Percentiles rank a stretch among this genome's conserved stretches.
phyloP scores from a whole-genome alignment of 345 rosid genomes.

The Camelina neglecta region DNA sequence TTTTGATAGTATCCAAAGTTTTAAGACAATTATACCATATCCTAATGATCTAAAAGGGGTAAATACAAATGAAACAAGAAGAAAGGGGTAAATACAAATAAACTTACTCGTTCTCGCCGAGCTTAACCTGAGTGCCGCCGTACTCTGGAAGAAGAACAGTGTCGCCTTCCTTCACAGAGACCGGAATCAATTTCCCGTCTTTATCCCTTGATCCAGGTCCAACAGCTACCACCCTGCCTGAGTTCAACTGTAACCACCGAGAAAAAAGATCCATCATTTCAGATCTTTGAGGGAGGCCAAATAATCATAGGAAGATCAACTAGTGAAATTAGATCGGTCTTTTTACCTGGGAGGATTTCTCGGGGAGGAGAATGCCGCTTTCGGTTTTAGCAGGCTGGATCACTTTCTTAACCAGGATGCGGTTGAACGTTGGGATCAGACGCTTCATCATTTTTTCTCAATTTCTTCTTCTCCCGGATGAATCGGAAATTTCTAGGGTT shows the following conservation, averaged over 20 bases:
- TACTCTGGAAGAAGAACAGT: slow-evolving; percentile 85
- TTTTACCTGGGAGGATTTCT: slow-evolving; percentile 64
- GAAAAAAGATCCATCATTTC: background rate
- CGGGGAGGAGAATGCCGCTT: slow-evolving; percentile 81
- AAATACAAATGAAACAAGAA: no score
- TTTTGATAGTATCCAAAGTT: background rate
- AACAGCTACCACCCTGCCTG: slow-evolving; percentile 76
- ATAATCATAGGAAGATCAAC: background rate
- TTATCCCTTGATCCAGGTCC: slow-evolving; percentile 71
- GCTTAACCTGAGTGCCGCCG: slow-evolving; percentile 81
- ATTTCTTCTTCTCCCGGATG: slow-evolving; percentile 1
- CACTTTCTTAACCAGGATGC: slow-evolving; percentile 77
- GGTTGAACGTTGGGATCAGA: slow-evolving; percentile 69
- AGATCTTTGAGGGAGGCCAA: background rate
- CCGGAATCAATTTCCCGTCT: slow-evolving; percentile 68
- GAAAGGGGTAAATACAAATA: no score
- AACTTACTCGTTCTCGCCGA: slow-evolving; percentile 76
- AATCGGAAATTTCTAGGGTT: slow-evolving; percentile 20
- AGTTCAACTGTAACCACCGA: slow-evolving; percentile 60
- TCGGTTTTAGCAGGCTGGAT: slow-evolving; percentile 80
- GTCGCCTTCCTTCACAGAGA: slow-evolving; percentile 83
- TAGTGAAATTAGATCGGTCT: background rate
- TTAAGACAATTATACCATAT: background rate
- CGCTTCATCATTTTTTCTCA: slow-evolving; percentile 71
- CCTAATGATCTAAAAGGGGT: no score